Evolutionary conservation across 1,139 yeast species (phyloP).

Genomic region (Taphrina communis): DNA sequence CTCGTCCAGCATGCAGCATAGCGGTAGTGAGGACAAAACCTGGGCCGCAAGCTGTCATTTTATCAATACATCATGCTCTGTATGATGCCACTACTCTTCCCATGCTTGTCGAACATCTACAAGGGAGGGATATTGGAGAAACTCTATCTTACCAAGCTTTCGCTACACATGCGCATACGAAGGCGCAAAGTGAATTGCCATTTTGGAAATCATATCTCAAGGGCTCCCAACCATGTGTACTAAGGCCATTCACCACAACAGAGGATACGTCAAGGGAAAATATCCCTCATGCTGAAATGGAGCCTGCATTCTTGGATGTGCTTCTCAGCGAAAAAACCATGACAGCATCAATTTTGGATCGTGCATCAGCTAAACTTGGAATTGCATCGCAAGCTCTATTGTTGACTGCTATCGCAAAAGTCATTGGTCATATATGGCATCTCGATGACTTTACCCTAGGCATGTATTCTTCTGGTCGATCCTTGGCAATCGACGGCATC

Average conservation of each 20-base stretch:
- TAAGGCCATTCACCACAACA: neutral
- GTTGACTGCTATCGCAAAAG: slow-evolving; percentile 44
- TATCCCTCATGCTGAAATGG: neutral
- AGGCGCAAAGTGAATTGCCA: neutral
- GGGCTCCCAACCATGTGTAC: slow-evolving; percentile 6
- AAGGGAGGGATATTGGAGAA: neutral
- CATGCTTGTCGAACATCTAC: slow-evolving; percentile 41
- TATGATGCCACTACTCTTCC: slow-evolving; percentile 48
- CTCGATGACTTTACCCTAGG: slow-evolving; percentile 44
- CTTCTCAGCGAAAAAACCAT: neutral
- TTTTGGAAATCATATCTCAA: slow-evolving; percentile 28
- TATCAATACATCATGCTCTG: slow-evolving; percentile 47
- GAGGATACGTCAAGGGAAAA: neutral
- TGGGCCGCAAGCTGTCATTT: slow-evolving; percentile 2
- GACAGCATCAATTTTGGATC: neutral
- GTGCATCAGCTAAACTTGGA: slow-evolving; percentile 14
- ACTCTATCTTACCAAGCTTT: slow-evolving; percentile 28
- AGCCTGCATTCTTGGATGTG: neutral
- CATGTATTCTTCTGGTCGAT: slow-evolving; percentile 47
- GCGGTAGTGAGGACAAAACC: neutral
- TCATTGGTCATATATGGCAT: neutral
- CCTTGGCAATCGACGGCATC: slow-evolving; percentile 40
- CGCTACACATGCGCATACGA: neutral
- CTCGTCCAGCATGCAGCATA: slow-evolving; percentile 2
- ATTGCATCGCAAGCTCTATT: slow-evolving; percentile 43